A percentile compares a stretch with the other conserved stretches of the same genome.
Evolutionary conservation across 345 rosid genomes (phyloP).

Genomic region (sweet orange (Citrus sinensis)): DVS_A1.0 CM039167.1:28881501-28882000

Average conservation of each 20-base stretch:
- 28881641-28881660: background rate
- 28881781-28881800: slow-evolving; percentile 1
- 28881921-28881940: slow-evolving; percentile 51
- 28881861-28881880: slow-evolving; percentile 39
- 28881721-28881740: slow-evolving; percentile 1
- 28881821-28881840: background rate
- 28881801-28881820: slow-evolving; percentile 15
- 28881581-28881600: too few relatives aligned
- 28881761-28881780: background rate
- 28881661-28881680: too few relatives aligned
- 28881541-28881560: background rate
- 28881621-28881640: slow-evolving; percentile 9
- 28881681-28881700: too few relatives aligned
- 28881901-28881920: slow-evolving; percentile 72
- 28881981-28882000: too few relatives aligned
- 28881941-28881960: slow-evolving; percentile 52
- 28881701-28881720: too few relatives aligned
- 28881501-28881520: slow-evolving; percentile 75
- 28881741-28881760: slow-evolving; percentile 55
- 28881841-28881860: slow-evolving; percentile 7
- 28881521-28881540: slow-evolving; percentile 1
- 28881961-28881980: slow-evolving; percentile 44
- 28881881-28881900: slow-evolving; percentile 51
- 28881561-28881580: background rate
- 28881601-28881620: background rate